These are phyloP conservation scores for Suillus variegatus DNA, from an alignment of 768 basidiomycete species.

Conservation along the genomic window DNA sequence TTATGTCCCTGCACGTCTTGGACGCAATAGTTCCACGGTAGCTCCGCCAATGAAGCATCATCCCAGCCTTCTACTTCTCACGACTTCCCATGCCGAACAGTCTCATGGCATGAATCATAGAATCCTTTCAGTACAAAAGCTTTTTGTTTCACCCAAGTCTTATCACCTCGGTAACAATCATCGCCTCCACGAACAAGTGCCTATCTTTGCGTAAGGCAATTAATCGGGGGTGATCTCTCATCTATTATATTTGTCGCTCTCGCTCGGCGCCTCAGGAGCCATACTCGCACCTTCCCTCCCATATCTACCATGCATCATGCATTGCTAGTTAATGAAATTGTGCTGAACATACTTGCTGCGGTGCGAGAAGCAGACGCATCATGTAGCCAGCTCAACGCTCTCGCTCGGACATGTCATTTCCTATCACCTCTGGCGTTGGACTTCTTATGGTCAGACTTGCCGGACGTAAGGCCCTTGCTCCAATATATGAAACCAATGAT, in stretches of 20 bases:
- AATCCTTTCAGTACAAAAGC: slow-evolving; percentile 1
- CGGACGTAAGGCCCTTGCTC: not conserved
- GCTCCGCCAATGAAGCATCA: slow-evolving; percentile 1
- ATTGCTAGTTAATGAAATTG: not conserved
- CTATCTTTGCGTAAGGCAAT: not conserved
- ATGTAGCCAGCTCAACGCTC: slow-evolving; percentile 1
- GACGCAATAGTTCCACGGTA: slow-evolving; percentile 4
- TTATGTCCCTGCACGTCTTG: slow-evolving; percentile 1
- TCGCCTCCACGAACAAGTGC: not conserved
- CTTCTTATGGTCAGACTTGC: slow-evolving; percentile 3
- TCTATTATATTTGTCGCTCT: not conserved
- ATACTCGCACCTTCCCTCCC: not conserved
- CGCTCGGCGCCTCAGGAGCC: not conserved
- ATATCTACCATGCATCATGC: slow-evolving; percentile 1
- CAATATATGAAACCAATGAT: not conserved
- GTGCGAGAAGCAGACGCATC: not conserved
- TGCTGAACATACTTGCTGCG: slow-evolving; percentile 1
- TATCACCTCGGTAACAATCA: not conserved
- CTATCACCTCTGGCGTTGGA: slow-evolving; percentile 5
- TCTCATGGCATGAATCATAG: slow-evolving; percentile 6
- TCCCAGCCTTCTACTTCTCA: slow-evolving; percentile 5
- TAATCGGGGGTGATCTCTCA: not conserved
- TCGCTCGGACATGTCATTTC: slow-evolving; percentile 2
- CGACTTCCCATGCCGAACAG: not conserved
- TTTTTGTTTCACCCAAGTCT: not conserved